These are phyloP conservation scores for Solanum hybrid DNA, from an alignment of 305 asterid species.

Conservation along the genomic window DNA sequence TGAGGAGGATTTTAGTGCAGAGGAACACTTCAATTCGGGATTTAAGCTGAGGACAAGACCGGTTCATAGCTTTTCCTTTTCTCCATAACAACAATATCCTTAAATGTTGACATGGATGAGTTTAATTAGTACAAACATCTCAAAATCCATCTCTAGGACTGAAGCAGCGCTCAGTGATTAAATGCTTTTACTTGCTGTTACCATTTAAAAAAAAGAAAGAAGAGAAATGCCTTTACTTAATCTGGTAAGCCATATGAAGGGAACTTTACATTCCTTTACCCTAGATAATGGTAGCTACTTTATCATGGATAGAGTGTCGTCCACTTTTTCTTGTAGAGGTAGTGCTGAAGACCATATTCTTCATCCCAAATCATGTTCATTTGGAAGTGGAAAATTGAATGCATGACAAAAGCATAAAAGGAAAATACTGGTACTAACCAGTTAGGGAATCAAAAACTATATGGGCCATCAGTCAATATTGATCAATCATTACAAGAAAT, in stretches of 20 bases:
- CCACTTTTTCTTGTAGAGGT: neutral
- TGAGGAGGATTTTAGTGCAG: neutral
- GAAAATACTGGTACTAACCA: neutral
- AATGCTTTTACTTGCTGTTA: neutral
- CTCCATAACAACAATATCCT: neutral
- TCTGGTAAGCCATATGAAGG: neutral
- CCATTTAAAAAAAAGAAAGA: neutral
- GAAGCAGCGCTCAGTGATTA: neutral
- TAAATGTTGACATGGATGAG: neutral
- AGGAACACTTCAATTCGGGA: neutral
- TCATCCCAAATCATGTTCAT: neutral
- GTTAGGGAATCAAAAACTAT: neutral
- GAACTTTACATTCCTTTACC: neutral
- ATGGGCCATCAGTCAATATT: neutral
- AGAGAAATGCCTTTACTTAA: neutral
- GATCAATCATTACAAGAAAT: neutral
- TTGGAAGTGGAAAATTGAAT: neutral
- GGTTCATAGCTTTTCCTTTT: neutral
- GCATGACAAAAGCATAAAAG: neutral
- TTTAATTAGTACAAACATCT: neutral
- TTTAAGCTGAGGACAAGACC: neutral
- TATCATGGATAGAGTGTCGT: neutral
- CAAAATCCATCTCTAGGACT: neutral
- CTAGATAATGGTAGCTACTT: neutral
- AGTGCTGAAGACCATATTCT: neutral